Conservation (phyloP, 495 filamentous ascomycete species). For the Neurospora cerealis region DNA sequence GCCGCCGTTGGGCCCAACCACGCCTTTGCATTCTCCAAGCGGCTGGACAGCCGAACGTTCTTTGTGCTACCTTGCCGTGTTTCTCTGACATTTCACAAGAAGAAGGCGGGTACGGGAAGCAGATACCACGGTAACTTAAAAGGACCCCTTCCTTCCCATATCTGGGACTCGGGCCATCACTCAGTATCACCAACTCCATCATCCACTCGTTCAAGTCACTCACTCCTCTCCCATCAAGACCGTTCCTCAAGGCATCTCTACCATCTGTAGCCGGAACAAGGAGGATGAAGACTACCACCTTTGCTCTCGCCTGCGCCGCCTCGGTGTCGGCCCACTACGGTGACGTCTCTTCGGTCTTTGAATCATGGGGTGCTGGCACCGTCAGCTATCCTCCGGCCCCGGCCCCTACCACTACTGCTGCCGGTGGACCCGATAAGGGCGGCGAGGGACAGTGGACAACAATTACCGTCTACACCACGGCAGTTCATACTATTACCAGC, state of each 20-base stretch:
- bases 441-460: constrained; percentile 17
- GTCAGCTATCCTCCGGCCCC: constrained; percentile 7
- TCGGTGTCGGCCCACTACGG: constrained; percentile 12
- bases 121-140: constrained; percentile 2
- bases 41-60: background rate
- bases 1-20: background rate
- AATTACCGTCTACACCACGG: constrained; percentile 23
- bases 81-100: background rate
- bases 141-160: background rate
- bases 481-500: constrained; percentile 18
- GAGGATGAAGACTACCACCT: constrained; percentile 17
- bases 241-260: background rate
- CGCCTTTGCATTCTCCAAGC: background rate
- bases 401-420: background rate
- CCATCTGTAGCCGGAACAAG: background rate
- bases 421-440: constrained; percentile 1
- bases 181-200: constrained; percentile 14
- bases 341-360: background rate
- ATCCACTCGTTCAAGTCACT: constrained; percentile 20
- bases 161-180: background rate
- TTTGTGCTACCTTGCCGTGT: constrained; percentile 3
- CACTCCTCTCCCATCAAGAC: constrained; percentile 2
- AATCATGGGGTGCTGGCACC: background rate
- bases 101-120: background rate
- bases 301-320: constrained; percentile 20